Evolutionary conservation across 805 yeast genomes (phyloP).

Genomic region (Tetrapisispora pingtungensis): DNA sequence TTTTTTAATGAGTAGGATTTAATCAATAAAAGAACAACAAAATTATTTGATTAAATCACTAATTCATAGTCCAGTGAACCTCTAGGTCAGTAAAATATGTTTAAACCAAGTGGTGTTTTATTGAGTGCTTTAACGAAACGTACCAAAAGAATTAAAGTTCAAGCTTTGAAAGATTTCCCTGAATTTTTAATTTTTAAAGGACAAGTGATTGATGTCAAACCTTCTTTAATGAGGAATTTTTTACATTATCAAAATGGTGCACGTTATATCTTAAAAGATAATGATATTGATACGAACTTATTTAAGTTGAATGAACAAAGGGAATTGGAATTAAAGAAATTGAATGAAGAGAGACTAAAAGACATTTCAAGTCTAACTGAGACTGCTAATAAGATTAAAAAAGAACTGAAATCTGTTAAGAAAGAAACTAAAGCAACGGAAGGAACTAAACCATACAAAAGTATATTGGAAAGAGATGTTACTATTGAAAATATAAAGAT

Average conservation of each 20-base stretch:
- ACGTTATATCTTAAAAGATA: slow-evolving; percentile 41
- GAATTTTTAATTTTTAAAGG: slow-evolving; percentile 54
- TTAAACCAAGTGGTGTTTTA: slow-evolving; percentile 30
- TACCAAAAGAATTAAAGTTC: slow-evolving; percentile 54
- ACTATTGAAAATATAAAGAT: slow-evolving; percentile 8
- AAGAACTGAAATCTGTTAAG: too few species aligned
- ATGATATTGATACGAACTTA: slow-evolving; percentile 17
- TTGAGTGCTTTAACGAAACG: slow-evolving; percentile 41
- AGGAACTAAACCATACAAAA: background rate
- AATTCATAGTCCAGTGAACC: too few species aligned
- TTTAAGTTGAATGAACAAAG: slow-evolving; percentile 7
- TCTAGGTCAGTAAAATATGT: too few species aligned
- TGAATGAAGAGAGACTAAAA: slow-evolving; percentile 2
- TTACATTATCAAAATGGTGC: slow-evolving; percentile 69
- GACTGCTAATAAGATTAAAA: too few species aligned
- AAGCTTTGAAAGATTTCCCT: slow-evolving; percentile 58
- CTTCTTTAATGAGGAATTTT: slow-evolving; percentile 73
- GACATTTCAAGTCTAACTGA: too few species aligned
- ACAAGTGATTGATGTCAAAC: slow-evolving; percentile 62
- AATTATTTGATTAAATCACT: too few species aligned
- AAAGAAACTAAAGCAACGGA: background rate
- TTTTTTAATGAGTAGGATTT: too few species aligned
- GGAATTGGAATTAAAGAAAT: slow-evolving; percentile 2
- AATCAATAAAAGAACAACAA: too few species aligned
- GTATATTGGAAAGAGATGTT: slow-evolving; percentile 2